These are phyloP conservation scores for Aspergillus tanneri DNA, from an alignment of 2,329 filamentous ascomycete genomes.

Conservation along the genomic window DNA sequence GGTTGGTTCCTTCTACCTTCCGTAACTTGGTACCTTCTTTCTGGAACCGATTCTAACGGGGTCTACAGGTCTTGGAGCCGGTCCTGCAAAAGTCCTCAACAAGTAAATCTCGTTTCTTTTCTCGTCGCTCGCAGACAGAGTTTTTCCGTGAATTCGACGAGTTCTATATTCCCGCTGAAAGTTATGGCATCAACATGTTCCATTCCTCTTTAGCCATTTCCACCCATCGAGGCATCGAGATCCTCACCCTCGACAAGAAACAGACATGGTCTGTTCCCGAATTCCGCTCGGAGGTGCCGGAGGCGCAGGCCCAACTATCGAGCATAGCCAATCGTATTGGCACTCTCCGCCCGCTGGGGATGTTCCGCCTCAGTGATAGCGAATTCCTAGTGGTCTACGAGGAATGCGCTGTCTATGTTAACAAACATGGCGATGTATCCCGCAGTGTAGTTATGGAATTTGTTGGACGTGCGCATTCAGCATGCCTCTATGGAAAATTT, in stretches of 20 bases:
- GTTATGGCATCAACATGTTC: slow-evolving; percentile 93
- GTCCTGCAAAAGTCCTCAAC: slow-evolving; percentile 90
- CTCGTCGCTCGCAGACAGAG: slow-evolving; percentile 74
- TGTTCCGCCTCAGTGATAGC: slow-evolving; percentile 91
- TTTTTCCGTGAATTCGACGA: slow-evolving; percentile 98
- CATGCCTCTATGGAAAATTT: slow-evolving; percentile 88
- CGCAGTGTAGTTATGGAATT: slow-evolving; percentile 98
- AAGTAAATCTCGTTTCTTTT: slow-evolving; percentile 70
- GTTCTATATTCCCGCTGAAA: slow-evolving; percentile 96
- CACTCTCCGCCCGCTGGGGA: slow-evolving; percentile 82
- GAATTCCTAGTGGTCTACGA: slow-evolving; percentile 94
- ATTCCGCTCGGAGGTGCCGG: slow-evolving; percentile 62
- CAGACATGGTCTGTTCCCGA: slow-evolving; percentile 92
- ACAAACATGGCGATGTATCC: slow-evolving; percentile 95
- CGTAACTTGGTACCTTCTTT: slow-evolving; percentile 3
- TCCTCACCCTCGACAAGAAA: slow-evolving; percentile 96
- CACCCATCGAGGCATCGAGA: slow-evolving; percentile 89
- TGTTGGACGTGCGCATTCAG: slow-evolving; percentile 84
- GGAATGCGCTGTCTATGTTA: slow-evolving; percentile 95
- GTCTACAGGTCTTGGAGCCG: slow-evolving; percentile 70
- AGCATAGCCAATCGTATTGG: slow-evolving; percentile 82
- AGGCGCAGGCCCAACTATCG: slow-evolving; percentile 61
- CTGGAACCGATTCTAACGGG: background rate
- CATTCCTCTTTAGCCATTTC: slow-evolving; percentile 89
- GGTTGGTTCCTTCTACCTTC: slow-evolving; percentile 27